A percentile compares a stretch with the other conserved stretches of the same genome.
Evolutionary conservation across 2,329 filamentous ascomycete species (phyloP).

Genomic region (Lecanosticta acicola): DNA sequence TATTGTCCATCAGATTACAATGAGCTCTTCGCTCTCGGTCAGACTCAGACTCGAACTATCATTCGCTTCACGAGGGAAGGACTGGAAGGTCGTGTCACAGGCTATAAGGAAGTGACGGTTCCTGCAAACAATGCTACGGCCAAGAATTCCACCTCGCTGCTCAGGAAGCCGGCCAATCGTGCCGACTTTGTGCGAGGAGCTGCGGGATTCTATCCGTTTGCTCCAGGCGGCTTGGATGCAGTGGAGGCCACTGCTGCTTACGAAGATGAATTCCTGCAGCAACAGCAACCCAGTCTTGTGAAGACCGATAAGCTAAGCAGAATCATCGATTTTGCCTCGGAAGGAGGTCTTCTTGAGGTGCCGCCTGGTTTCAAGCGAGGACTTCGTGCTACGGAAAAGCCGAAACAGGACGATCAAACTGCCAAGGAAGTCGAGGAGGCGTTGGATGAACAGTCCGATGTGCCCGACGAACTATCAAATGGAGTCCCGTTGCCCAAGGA

Average conservation of each 20-base stretch:
- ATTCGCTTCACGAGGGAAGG: constrained; percentile 88
- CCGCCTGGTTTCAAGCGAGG: constrained; percentile 79
- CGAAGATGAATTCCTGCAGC: constrained; percentile 64
- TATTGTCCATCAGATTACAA: constrained; percentile 72
- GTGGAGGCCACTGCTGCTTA: constrained; percentile 79
- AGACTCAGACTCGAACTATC: constrained; percentile 89
- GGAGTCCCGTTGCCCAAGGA: constrained; percentile 27
- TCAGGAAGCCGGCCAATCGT: constrained; percentile 76
- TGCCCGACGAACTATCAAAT: constrained; percentile 33
- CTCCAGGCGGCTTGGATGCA: constrained; percentile 80
- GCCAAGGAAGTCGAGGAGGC: constrained; percentile 65
- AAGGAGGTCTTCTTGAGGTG: constrained; percentile 71
- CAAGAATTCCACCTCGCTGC: constrained; percentile 88
- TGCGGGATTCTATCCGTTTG: constrained; percentile 90
- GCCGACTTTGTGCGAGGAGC: constrained; percentile 90
- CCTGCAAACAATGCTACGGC: constrained; percentile 83
- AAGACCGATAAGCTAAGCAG: constrained; percentile 59
- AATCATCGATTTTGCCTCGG: constrained; percentile 74
- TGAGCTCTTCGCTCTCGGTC: constrained; percentile 79
- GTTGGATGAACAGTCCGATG: constrained; percentile 49
- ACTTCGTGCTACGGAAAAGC: constrained; percentile 62
- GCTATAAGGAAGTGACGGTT: constrained; percentile 89
- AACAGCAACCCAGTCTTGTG: constrained; percentile 41
- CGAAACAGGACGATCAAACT: constrained; percentile 48
- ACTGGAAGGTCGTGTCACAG: constrained; percentile 84